Percentiles rank a stretch among this genome's conserved stretches.
These are phyloP conservation scores for Phycomyces nitens DNA, from an alignment of 192 early-diverging fungal species.

Conservation along the genomic window DNA sequence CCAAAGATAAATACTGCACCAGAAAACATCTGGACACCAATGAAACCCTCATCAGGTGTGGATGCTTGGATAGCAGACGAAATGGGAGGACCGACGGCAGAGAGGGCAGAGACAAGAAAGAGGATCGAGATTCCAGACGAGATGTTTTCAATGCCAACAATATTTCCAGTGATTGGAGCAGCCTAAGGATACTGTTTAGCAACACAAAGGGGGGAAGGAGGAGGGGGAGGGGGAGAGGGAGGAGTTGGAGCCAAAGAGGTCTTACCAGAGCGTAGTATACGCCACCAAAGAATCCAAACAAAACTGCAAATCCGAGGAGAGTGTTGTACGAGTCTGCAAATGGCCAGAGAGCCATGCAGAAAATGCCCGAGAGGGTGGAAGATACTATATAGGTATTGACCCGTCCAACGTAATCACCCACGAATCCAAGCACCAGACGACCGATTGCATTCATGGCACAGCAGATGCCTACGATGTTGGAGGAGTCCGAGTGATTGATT, in stretches of 20 bases:
- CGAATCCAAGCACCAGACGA: constrained; percentile 19
- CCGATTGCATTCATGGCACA: constrained; percentile 31
- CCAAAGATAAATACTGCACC: constrained; percentile 22
- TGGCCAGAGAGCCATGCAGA: constrained; percentile 23
- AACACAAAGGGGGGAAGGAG: too few relatives aligned
- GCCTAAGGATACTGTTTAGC: constrained; percentile 5
- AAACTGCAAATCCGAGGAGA: constrained; percentile 28
- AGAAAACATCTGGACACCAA: constrained; percentile 33
- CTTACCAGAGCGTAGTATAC: constrained; percentile 24
- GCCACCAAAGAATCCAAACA: constrained; percentile 32
- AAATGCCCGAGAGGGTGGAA: constrained; percentile 15
- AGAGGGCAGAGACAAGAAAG: constrained; percentile 11
- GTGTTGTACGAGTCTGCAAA: constrained; percentile 22
- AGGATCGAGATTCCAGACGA: constrained; percentile 23
- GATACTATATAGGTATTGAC: constrained; percentile 28
- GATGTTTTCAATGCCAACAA: constrained; percentile 25
- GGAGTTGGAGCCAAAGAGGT: too few relatives aligned
- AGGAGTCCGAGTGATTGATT: constrained; percentile 9
- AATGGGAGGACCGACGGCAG: constrained; percentile 24
- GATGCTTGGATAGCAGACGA: constrained; percentile 22
- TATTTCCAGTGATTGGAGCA: constrained; percentile 31
- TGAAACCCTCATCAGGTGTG: constrained; percentile 10
- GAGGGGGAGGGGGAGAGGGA: too few relatives aligned
- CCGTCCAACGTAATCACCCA: constrained; percentile 29
- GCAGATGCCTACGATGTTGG: constrained; percentile 17